A percentile compares a stretch with the other conserved stretches of the same genome.
Conservation (phyloP, 2,329 filamentous ascomycete species). For the Clarireedia homoeocarpa region DNA sequence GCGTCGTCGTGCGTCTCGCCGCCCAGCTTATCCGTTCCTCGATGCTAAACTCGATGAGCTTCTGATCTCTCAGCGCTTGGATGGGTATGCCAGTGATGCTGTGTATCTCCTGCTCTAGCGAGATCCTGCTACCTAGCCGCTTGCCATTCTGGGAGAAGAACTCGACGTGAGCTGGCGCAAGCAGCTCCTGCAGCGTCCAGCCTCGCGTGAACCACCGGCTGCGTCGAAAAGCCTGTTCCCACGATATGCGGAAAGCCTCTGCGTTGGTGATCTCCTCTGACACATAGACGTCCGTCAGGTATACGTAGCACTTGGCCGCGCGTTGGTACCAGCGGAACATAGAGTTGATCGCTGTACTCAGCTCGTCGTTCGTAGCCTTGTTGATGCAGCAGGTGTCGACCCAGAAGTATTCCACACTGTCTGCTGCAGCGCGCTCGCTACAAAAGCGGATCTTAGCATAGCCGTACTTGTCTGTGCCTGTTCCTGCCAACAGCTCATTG, state of each 20-base stretch:
- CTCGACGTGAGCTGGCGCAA: neutral
- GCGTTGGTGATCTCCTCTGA: neutral
- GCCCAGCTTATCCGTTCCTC: conserved; percentile 31
- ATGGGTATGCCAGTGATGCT: neutral
- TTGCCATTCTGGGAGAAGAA: neutral
- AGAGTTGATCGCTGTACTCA: conserved; percentile 13
- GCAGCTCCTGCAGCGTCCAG: neutral
- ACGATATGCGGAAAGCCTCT: conserved; percentile 11
- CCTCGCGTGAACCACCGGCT: conserved; percentile 1
- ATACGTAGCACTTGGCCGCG: conserved; percentile 14
- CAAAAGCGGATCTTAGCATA: too few relatives aligned
- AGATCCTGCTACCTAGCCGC: neutral
- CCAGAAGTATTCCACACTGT: conserved; percentile 5
- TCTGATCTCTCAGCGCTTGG: neutral
- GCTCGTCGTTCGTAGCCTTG: too few relatives aligned
- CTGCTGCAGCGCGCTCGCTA: conserved; percentile 7
- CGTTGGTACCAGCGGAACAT: conserved; percentile 17
- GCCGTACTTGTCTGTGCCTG: conserved; percentile 9
- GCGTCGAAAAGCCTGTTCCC: neutral
- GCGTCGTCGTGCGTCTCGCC: conserved; percentile 27
- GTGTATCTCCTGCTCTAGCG: neutral
- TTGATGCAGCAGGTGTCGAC: too few relatives aligned
- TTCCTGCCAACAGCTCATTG: conserved; percentile 6
- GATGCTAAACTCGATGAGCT: neutral
- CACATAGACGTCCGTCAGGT: conserved; percentile 12